Base-by-base conservation (phyloP, 2,329 filamentous ascomycete species). In the Monilinia laxa region DNA sequence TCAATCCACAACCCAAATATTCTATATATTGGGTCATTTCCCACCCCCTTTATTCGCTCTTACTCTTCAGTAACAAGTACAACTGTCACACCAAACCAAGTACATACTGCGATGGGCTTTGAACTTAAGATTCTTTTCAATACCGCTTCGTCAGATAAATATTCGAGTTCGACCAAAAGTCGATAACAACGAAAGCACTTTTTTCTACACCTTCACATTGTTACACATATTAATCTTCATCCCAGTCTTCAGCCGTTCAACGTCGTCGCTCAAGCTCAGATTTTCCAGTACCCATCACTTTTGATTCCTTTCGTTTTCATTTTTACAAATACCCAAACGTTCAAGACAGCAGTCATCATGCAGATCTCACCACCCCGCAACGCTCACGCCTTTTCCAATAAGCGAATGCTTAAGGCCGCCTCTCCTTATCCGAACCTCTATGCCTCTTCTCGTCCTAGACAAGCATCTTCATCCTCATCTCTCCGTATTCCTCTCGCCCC, bases 1-100 rank as follows among this genome's bases (percentile, higher is more conserved):
- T 65, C 56, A 53, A 49, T 51, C 28, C 18, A 40, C 38, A 45
- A 45, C 47, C 14, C 53, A 53, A 40, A 23, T 23, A 42, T 40
- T 52, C 54, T 65, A 65, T 65, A 66, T 62, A 60, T 62, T 66
- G 64, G 62, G 47, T 16, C 64, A 66, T 66, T 66, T 62, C 64
- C 64, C 64, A 47, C 38, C 9, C 28, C 25, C 38, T 20, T 12
- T 25, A 20, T 25, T 11, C 38, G 42, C 40, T 47, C 28, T 25
- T 47, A 1, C 40, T 12, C 16, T 42, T 63, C 51, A 28, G 10
- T 28, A 51, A 51, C 16, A 35, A 23, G 14, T 54, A 54, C 49
- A 35, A 38, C 16, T 59, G 31, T 52, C 18, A 28, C 25, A 31
- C 47, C 25, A 53, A 35, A 47, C 35, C 45, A 62, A 23, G n/a